These are phyloP conservation scores for Trametes punicea DNA, from an alignment of 768 basidiomycete genomes.

Conservation along the genomic window DNA sequence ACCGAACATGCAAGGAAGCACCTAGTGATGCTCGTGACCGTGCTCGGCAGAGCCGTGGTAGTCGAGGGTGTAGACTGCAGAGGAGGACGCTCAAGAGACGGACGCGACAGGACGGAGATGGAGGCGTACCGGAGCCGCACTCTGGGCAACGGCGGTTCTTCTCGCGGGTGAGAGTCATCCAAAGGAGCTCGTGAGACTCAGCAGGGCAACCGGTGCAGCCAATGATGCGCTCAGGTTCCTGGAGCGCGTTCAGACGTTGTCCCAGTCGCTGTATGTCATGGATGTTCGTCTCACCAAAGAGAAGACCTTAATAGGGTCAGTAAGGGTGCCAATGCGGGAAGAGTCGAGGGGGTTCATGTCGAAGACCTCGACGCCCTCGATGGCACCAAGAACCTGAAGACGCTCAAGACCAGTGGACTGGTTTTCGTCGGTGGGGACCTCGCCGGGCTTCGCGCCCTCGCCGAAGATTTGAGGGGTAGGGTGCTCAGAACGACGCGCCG, in stretches of 20 bases:
- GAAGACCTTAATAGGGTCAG: slow-evolving; percentile 82
- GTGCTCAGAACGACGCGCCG: slow-evolving; percentile 51
- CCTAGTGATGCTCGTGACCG: slow-evolving; percentile 38
- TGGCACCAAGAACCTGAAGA: slow-evolving; percentile 84
- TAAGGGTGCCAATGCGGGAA: slow-evolving; percentile 81
- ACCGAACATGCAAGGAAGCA: slow-evolving; percentile 8
- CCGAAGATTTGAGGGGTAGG: slow-evolving; percentile 68
- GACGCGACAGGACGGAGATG: neutral
- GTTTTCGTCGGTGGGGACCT: slow-evolving; percentile 78
- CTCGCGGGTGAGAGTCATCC: slow-evolving; percentile 69
- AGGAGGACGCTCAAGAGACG: slow-evolving; percentile 3
- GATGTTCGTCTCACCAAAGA: slow-evolving; percentile 64
- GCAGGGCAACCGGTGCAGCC: slow-evolving; percentile 95
- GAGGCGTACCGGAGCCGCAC: slow-evolving; percentile 81
- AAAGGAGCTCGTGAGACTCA: slow-evolving; percentile 91
- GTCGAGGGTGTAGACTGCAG: slow-evolving; percentile 69
- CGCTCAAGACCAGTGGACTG: slow-evolving; percentile 98
- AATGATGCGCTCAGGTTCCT: slow-evolving; percentile 82
- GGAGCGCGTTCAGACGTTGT: slow-evolving; percentile 6
- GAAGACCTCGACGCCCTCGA: slow-evolving; percentile 88
- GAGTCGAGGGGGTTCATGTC: slow-evolving; percentile 83
- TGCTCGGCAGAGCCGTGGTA: slow-evolving; percentile 56
- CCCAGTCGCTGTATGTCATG: neutral
- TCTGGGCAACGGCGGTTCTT: slow-evolving; percentile 82
- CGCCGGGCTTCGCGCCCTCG: slow-evolving; percentile 65